Base-by-base conservation (phyloP, 495 filamentous ascomycete genomes). In the Penicillium canescens region DNA sequence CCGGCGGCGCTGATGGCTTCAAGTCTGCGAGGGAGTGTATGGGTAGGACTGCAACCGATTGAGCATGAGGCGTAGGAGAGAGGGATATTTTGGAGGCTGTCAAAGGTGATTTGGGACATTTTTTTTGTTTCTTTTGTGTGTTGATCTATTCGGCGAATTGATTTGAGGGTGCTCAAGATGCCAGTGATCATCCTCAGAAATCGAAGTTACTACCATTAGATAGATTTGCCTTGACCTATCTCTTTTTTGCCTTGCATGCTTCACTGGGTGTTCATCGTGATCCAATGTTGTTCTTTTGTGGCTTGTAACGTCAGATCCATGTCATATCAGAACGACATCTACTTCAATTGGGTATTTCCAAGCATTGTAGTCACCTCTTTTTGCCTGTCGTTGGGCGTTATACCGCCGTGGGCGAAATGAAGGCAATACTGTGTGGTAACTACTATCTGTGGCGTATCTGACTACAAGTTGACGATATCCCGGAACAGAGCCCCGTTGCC, bases 31-130 rank as follows among this genome's bases (percentile, higher is more conserved):
- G 78, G 81, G 18, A 92, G 78, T 3, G 81, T 80, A 61, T 85
- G 79, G 13, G 71, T 60, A 3, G 73, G 68, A 42, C 58, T 60
- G 60, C 74, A 72, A 44, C 81, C 84, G 33, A 90, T 82, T 20
- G 84, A 88, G 63, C 81, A 85, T 54, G 81, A 80, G 21, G 87
- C 86, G 64, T 81, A 89, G 62, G 78, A 81, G 38, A 79, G 78
- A 5, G 84, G 86, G 50, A 89, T 80, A n/a, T 60, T 49, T 33
- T 66, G 37, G 34, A 80, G 65, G 6, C 75, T 74, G 21, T 53
- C 33, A 12, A 43, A 18, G 5, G 56, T 54, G 26, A 70, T 64
- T 46, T 57, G 34, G 36, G 36, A 33, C 55, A 62, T 65, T 43
- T 63, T 43, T 63, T 53, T 49, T 9, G 9, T 37, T 18, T 33